Evolutionary conservation across 495 filamentous ascomycete genomes (phyloP), one percentile per base, ranked within the genome.

Genomic region (Aspergillus leporis): DNA sequence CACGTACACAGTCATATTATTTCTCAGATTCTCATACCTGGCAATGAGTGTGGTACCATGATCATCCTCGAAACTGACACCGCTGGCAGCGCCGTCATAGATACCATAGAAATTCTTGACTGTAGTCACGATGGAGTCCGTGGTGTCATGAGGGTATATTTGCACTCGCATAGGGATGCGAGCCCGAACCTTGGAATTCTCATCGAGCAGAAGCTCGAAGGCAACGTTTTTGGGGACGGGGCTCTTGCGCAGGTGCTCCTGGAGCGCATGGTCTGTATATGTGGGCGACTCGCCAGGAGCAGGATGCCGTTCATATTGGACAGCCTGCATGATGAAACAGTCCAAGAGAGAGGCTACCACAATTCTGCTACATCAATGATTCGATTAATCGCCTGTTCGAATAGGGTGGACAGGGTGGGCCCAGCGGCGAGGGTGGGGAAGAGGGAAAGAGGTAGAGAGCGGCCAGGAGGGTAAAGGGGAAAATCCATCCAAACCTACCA

Each of bases 61-160:
- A 43, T 87, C 83, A 75, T 97, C 93, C 70, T 98, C 92, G 62
- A 98, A 97, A 74, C 89, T 90, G 68, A 98, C 84, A 57, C 91
- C 89, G 69, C 84, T 84, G 61, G 85, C 81, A 62, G 85, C 82
- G 59, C 84, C 82, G 58, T 90, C 86, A 65, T 95, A 94, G 63
- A 98, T 83, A 40, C 92, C 94, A 70, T 94, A 97, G 78, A 97
- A 97, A 77, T 96, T 97, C 78, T 95, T 97, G 55, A 97, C 92
- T 5, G 94, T 97, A 4, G 90, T 90, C 55, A 96, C 88, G 72
- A 98, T 98, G 23, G 91, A 96, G 60, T 97, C 92, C 5, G 94
- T 98, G 47, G 89, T 89, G 77, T 98, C 94, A 75, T 96, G 91
- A 21, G 90, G 90, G 62, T 84, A 92, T 48, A 98, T 97, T 51